Conservation (phyloP, 2,329 filamentous ascomycete species). For the Alternaria metachromatica region DNA sequence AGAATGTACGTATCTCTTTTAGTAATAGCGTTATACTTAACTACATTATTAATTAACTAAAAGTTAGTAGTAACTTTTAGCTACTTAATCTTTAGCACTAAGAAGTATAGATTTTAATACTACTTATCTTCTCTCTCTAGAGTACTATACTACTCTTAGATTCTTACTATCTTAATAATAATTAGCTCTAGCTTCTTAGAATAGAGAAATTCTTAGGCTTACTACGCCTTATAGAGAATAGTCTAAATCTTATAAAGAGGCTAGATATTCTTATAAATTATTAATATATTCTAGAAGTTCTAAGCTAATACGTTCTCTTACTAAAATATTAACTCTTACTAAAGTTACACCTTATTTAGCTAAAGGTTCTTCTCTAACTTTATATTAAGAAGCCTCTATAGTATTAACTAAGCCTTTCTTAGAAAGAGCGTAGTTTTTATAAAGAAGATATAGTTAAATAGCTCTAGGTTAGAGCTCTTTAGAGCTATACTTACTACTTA, state of each 20-base stretch:
- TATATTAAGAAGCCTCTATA: no score
- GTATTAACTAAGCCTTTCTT: no score
- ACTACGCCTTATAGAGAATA: neutral
- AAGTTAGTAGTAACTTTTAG: neutral
- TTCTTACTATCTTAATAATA: neutral
- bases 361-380: no score
- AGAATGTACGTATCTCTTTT: neutral
- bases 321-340: no score
- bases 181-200: neutral
- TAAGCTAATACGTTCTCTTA: no score
- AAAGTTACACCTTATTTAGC: no score
- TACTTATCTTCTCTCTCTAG: neutral
- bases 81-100: neutral
- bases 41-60: neutral
- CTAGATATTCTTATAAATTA: no score
- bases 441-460: no score
- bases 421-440: no score
- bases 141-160: neutral
- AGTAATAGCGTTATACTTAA: neutral
- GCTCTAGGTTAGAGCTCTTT: no score
- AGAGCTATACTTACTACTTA: no score
- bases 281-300: no score
- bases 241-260: neutral
- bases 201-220: neutral
- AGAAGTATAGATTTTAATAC: conserved; percentile 2